Base-by-base conservation (phyloP, 2,329 filamentous ascomycete species). In the Metarhizium album region DNA sequence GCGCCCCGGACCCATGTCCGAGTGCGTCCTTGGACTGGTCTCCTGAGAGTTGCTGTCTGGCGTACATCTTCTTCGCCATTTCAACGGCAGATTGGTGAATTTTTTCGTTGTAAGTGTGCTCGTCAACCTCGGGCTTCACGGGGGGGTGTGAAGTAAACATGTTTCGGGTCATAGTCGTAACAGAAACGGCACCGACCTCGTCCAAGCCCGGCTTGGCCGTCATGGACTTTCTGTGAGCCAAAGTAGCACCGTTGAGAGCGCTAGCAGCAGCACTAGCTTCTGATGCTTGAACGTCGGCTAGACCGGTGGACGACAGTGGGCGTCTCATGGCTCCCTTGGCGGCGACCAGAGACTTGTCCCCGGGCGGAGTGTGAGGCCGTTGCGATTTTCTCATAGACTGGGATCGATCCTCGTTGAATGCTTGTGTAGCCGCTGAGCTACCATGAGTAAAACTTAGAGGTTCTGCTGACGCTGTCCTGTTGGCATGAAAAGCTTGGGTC, bases 31-130 rank as follows among this genome's bases (percentile, higher is more conserved):
- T 73, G 29, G 71, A 67, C 54, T 74, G 71, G 6, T 82, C 77
- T 1, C 78, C 72, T 53, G 75, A 76, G 54, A 76, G 79, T 54
- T 87, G 80, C 58, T 89, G 83, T 33, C 80, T 73, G 11, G 74
- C 79, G 62, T 90, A 95, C 82, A 95, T 91, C 58, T 85, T 81
- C 67, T 84, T 86, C 6, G 90, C 90, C 89, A 96, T 95, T 11
- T 86, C 87, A 3, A 95, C 73, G 2, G 90, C 89, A 20, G 89
- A 91, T 29, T 89, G 87, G 55, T 84, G 85, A 2, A 95, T 72
- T 4, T 83, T 81, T 57, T 89, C 85, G 43, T 83, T 79, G 52
- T 79, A 80, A 54, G 79, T 82, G 64, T 83, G 78, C 60, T 95
- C 89, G 40, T 93, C 84, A 0, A 82, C 70, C 60, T 94, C 87